Conservation (phyloP, 768 basidiomycete genomes). For the Leucogyrophana mollusca region DNA sequence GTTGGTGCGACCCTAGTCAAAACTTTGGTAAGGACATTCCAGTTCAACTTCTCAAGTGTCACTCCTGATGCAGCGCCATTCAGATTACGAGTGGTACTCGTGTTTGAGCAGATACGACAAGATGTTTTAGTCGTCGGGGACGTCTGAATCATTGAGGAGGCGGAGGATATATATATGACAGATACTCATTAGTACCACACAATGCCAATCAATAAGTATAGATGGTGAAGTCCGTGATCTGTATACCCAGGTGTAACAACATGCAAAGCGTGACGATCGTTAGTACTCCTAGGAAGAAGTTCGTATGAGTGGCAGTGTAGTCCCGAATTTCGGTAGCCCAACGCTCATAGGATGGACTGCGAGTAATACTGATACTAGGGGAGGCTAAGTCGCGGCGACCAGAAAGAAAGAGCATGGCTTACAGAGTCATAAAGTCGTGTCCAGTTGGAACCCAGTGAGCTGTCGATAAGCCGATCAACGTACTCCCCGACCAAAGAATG, state of each 20-base stretch:
- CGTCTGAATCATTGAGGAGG: background rate
- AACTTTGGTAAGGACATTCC: slow-evolving; percentile 58
- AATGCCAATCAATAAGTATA: background rate
- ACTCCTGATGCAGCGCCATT: slow-evolving; percentile 9
- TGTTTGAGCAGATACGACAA: slow-evolving; percentile 77
- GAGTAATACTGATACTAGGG: slow-evolving; percentile 90
- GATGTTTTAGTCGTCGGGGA: slow-evolving; percentile 41
- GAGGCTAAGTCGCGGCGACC: slow-evolving; percentile 1
- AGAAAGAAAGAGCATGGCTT: slow-evolving; percentile 23
- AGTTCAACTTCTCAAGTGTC: background rate
- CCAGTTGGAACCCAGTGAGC: slow-evolving; percentile 90
- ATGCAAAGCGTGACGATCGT: slow-evolving; percentile 1
- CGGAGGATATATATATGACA: slow-evolving; percentile 3
- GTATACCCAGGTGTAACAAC: slow-evolving; percentile 1
- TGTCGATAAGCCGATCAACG: slow-evolving; percentile 87
- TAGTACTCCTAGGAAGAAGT: background rate
- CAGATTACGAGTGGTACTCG: slow-evolving; percentile 87
- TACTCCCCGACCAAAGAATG: slow-evolving; percentile 83
- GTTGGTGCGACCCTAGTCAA: slow-evolving; percentile 69
- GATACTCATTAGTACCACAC: background rate
- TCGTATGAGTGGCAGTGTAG: slow-evolving; percentile 1
- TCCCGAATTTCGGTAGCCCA: background rate
- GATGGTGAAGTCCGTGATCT: background rate
- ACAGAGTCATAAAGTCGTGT: slow-evolving; percentile 96
- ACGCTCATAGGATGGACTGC: slow-evolving; percentile 73